A percentile compares a stretch with the other conserved stretches of the same genome.
phyloP scores from a whole-genome alignment of 495 filamentous ascomycete species.

The Staphylotrichum tortipilum region DNA sequence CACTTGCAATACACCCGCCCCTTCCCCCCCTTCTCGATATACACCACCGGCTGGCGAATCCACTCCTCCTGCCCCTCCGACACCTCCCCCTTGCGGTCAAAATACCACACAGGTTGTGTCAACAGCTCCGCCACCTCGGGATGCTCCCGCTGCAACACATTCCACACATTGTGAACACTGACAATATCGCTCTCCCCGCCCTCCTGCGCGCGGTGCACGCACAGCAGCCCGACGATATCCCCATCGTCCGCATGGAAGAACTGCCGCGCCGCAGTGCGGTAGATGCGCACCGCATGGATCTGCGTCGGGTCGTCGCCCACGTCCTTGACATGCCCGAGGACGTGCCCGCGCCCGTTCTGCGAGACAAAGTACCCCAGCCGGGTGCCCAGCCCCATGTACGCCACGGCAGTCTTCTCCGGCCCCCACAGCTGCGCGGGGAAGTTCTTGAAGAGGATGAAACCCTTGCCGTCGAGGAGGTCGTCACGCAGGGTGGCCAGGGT shows the following conservation, averaged over 20 bases:
- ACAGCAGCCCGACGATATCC: conserved; percentile 80
- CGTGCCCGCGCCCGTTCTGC: conserved; percentile 81
- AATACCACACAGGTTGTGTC: conserved; percentile 78
- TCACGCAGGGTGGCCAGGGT: conserved; percentile 51
- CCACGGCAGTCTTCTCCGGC: conserved; percentile 69
- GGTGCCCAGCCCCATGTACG: conserved; percentile 85
- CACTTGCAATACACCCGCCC: conserved; percentile 51
- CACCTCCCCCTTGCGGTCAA: conserved; percentile 86
- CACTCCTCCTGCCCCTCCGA: conserved; percentile 66
- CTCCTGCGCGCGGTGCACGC: conserved; percentile 65
- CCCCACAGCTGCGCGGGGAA: conserved; percentile 71
- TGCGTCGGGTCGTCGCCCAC: conserved; percentile 72
- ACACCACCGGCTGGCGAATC: conserved; percentile 65
- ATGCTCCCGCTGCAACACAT: conserved; percentile 61
- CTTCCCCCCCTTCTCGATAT: conserved; percentile 49
- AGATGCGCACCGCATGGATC: conserved; percentile 79
- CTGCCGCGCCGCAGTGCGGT: conserved; percentile 76
- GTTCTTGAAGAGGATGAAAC: conserved; percentile 82
- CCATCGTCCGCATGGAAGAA: conserved; percentile 74
- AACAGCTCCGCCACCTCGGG: conserved; percentile 72
- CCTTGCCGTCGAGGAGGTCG: conserved; percentile 74
- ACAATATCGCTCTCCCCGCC: conserved; percentile 82
- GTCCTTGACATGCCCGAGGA: conserved; percentile 86
- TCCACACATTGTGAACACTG: conserved; percentile 75
- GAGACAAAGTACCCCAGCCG: conserved; percentile 78